Conservation (phyloP, 2,329 filamentous ascomycete species). For the Penicillium sp. region DNA sequence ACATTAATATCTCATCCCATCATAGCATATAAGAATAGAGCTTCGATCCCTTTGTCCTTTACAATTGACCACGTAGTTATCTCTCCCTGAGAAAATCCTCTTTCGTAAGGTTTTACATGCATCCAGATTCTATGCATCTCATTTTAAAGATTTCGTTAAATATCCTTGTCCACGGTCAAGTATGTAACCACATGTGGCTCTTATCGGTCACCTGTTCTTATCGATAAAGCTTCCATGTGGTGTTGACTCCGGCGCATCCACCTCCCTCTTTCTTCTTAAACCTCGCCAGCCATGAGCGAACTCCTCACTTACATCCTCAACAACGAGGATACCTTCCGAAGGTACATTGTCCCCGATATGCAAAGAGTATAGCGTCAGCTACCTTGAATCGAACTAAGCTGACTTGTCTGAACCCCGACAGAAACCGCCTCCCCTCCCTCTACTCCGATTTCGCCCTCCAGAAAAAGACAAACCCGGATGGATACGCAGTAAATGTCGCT, state of each 20-base stretch:
- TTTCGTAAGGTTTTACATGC: too few relatives aligned
- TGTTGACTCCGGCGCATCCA: neutral
- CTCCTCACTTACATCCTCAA: conserved; percentile 65
- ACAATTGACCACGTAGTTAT: neutral
- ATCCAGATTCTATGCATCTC: too few relatives aligned
- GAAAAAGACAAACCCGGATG: conserved; percentile 75
- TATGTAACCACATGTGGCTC: neutral
- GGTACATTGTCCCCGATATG: conserved; percentile 33
- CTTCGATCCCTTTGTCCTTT: neutral
- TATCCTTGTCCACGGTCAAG: neutral
- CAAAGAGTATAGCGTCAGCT: neutral
- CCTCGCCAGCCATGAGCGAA: conserved; percentile 46
- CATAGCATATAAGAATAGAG: conserved; percentile 25
- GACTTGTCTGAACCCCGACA: conserved; percentile 33
- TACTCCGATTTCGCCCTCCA: conserved; percentile 84
- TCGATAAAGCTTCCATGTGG: conserved; percentile 26
- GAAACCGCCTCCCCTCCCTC: conserved; percentile 75
- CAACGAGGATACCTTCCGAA: conserved; percentile 60
- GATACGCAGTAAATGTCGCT: conserved; percentile 73
- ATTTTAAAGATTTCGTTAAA: too few relatives aligned
- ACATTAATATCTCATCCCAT: conserved; percentile 15
- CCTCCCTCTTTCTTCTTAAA: neutral
- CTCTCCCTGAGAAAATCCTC: neutral
- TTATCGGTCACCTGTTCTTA: conserved; percentile 26
- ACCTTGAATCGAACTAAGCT: neutral